Evolutionary conservation across 169 alveolate genomes (phyloP).

Genomic region (Eimeria falciformis): DNA sequence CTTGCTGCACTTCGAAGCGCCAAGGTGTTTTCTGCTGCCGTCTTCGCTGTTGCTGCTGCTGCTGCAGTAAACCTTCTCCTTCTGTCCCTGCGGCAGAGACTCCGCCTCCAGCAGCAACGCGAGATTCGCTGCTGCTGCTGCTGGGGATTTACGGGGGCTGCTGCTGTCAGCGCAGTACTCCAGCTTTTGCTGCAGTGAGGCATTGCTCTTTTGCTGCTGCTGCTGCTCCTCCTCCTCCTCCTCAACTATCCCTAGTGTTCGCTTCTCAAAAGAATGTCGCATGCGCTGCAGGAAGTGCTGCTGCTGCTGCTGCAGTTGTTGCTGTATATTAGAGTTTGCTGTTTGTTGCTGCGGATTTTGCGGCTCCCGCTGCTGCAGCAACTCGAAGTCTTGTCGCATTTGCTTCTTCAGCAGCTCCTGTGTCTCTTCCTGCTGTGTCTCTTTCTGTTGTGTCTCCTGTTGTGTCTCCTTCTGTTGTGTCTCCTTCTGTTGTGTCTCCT

Average conservation of each 20-base stretch:
- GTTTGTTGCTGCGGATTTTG: too few species aligned
- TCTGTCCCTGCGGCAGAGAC: neutral
- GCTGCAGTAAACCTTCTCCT: neutral
- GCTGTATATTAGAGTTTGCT: neutral
- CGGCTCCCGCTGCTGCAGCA: neutral
- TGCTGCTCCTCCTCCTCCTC: neutral
- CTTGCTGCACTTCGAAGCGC: too few species aligned
- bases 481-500: neutral
- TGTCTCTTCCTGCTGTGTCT: too few species aligned
- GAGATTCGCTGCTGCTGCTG: neutral
- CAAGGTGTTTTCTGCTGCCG: neutral
- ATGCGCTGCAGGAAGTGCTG: neutral
- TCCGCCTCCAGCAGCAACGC: neutral
- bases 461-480: neutral
- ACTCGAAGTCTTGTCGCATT: neutral
- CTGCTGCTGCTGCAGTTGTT: neutral
- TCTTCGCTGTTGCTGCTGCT: neutral
- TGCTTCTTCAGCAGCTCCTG: constrained; percentile 1
- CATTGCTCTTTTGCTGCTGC: neutral
- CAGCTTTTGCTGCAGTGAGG: neutral
- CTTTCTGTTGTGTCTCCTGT: neutral
- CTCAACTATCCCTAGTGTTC: too few species aligned
- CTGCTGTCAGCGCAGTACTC: neutral
- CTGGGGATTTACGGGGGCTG: neutral
- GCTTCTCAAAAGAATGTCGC: too few species aligned